Percentiles rank a stretch among this genome's conserved stretches.
Conservation (phyloP, 495 filamentous ascomycete species). For the Beverwykella pulmonaria region DNA sequence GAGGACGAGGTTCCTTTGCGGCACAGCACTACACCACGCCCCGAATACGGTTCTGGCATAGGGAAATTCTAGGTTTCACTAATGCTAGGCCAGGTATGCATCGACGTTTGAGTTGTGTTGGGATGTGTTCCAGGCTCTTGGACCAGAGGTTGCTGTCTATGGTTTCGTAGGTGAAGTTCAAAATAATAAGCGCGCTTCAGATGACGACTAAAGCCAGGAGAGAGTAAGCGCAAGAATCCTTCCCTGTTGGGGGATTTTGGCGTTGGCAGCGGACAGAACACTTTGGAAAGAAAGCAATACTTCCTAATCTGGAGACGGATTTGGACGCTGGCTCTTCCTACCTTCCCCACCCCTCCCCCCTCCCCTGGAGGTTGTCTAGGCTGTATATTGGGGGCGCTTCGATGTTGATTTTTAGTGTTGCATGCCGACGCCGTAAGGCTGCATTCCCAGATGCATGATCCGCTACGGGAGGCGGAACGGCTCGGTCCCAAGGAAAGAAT, state of each 20-base stretch:
- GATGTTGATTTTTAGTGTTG: no score
- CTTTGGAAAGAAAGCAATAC: constrained; percentile 5
- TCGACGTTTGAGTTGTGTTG: neutral
- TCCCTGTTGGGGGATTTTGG: neutral
- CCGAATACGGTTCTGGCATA: neutral
- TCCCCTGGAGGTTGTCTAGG: neutral
- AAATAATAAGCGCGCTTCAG: constrained; percentile 15
- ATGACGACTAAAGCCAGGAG: neutral
- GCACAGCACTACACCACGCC: neutral
- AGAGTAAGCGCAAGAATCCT: constrained; percentile 12
- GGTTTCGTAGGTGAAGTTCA: neutral
- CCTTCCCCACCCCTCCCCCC: no score
- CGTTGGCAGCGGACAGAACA: neutral
- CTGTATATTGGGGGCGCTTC: neutral
- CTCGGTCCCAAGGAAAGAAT: constrained; percentile 10
- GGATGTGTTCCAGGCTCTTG: no score
- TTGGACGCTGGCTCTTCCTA: neutral
- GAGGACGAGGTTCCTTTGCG: neutral
- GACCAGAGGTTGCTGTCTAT: no score
- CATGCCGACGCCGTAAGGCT: neutral
- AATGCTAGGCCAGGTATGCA: neutral
- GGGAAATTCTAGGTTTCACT: neutral
- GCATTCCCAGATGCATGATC: neutral
- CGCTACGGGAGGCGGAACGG: constrained; percentile 12
- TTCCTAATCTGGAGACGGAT: constrained; percentile 7